Conservation (phyloP, 805 yeast genomes). For the Candida insectalens region DNA sequence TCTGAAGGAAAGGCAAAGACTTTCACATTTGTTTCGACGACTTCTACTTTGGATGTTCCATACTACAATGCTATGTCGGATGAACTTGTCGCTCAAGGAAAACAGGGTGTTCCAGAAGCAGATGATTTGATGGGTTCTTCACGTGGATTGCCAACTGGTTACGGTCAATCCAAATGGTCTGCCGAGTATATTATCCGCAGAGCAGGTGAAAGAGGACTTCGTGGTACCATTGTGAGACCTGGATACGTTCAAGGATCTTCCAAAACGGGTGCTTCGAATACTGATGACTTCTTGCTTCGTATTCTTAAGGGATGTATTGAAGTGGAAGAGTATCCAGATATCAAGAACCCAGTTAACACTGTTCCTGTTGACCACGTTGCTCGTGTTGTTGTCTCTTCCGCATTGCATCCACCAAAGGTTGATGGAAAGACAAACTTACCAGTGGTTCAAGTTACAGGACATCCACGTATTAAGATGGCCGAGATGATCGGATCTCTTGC, state of each 20-base stretch:
- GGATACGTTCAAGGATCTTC: conserved; percentile 92
- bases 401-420: conserved; percentile 60
- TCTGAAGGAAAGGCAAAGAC: conserved; percentile 73
- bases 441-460: conserved; percentile 96
- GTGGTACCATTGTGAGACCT: conserved; percentile 88
- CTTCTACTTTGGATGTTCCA: conserved; percentile 83
- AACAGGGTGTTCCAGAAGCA: conserved; percentile 66
- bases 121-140: conserved; percentile 82
- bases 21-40: conserved; percentile 90
- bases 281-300: conserved; percentile 92
- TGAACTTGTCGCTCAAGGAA: conserved; percentile 58
- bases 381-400: conserved; percentile 73
- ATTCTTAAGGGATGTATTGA: conserved; percentile 93
- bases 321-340: conserved; percentile 77
- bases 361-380: conserved; percentile 99
- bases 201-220: conserved; percentile 82
- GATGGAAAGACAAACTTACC: conserved; percentile 32
- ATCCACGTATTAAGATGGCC: conserved; percentile 80
- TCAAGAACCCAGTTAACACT: conserved; percentile 83
- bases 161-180: conserved; percentile 98
- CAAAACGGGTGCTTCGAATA: conserved; percentile 78
- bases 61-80: conserved; percentile 75
- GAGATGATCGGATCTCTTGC: conserved; percentile 60
- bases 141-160: conserved; percentile 78
- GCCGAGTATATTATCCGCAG: conserved; percentile 82